Evolutionary conservation across 176 grass and related monocot species (phyloP), one percentile per base, ranked within the genome.

Genomic region (Ampelocalamus luodianensis): DNA sequence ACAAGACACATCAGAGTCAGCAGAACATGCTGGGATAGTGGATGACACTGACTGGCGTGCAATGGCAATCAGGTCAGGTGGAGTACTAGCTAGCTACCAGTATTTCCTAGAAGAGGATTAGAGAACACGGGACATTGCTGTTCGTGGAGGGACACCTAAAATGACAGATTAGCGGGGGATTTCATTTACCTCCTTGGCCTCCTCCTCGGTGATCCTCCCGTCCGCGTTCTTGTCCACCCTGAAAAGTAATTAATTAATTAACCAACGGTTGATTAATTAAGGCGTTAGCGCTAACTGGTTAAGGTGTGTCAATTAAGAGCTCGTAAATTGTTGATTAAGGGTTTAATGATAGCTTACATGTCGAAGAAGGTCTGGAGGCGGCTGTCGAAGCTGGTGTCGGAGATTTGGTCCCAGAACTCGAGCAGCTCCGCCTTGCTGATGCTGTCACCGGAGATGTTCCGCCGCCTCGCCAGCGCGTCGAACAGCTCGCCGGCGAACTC

Each of bases 331-430:
- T 11, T 0, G 44, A 4, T 45, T 45, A 45, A 45, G 2, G 5
- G 22, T 0, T 61, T 60, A 61, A 60, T 51, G 4, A 6, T 54
- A 0, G 27, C 77, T 56, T 83, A 97, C 92, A 98, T 95, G 89
- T 98, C 96, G 80, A 98, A 98, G 91, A 98, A 98, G 20, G 96
- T 98, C 71, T 98, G 93, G 32, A 98, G 96, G 56, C 96, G 90
- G 61, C 89, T 88, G 84, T 98, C 96, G 79, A 98, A 98, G 71
- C 96, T 98, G 68, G 87, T 89, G 88, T 98, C 96, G 4, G 96
- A 81, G 78, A 98, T 92, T 53, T 98, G 96, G 56, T 98, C 93
- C 96, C 93, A 98, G 85, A 95, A 98, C 74, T 98, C 96, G 49
- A 90, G 89, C 68, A 98, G 88, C 89, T 95, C 96, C 9, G 87